Conservation (phyloP, 805 yeast genomes). For the Cyberlindnera maclurae region DNA sequence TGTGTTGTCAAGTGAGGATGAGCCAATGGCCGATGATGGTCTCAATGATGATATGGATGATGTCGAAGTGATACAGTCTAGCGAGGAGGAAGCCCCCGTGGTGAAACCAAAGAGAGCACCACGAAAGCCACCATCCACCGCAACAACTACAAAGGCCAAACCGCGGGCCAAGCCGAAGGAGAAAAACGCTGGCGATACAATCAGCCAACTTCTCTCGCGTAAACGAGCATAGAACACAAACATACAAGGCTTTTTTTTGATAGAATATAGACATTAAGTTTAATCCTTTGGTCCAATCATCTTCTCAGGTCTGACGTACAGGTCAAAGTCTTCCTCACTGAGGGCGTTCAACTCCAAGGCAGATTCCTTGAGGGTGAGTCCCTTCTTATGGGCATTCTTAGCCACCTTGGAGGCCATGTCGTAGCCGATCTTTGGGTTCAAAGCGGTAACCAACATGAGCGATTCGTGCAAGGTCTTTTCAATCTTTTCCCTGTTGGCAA, state of each 20-base stretch:
- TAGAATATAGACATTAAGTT: not conserved
- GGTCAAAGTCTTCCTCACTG: conserved; percentile 79
- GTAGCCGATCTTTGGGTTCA: conserved; percentile 98
- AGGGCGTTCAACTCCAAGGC: conserved; percentile 88
- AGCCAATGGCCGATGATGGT: not conserved
- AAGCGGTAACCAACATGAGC: conserved; percentile 95
- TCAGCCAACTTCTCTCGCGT: conserved; percentile 1
- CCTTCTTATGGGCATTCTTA: conserved; percentile 97
- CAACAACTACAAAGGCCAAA: not conserved
- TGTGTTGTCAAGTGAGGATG: not conserved
- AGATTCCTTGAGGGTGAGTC: conserved; percentile 88
- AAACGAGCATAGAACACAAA: not conserved
- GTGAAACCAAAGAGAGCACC: not conserved
- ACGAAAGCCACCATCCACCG: not conserved
- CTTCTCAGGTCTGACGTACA: conserved; percentile 96
- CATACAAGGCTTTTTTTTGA: too few species aligned
- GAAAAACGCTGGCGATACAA: not conserved
- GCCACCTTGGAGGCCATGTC: conserved; percentile 97
- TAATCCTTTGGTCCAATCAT: conserved; percentile 85
- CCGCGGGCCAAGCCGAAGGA: not conserved
- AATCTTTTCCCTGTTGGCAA: conserved; percentile 84
- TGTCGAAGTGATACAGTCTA: not conserved
- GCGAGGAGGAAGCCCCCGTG: not conserved
- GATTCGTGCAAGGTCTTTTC: conserved; percentile 86
- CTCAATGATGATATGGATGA: not conserved